Percentiles rank a stretch among this genome's conserved stretches.
phyloP scores from a whole-genome alignment of 2,329 filamentous ascomycete species.

The Fusarium nodosum region DNA sequence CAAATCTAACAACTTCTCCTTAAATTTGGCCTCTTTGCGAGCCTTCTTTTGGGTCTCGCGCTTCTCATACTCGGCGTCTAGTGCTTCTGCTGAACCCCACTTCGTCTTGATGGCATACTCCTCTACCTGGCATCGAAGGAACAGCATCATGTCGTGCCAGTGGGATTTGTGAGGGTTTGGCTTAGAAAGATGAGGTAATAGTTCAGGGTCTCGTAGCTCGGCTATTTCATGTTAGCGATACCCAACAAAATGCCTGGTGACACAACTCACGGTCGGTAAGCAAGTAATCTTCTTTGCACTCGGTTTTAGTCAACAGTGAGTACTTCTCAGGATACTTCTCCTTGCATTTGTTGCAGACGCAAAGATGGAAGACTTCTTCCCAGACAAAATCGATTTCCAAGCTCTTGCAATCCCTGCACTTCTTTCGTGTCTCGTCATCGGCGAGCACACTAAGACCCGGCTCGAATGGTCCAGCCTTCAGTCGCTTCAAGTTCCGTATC shows the following conservation, averaged over 20 bases:
- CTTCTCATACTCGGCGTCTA: conserved; percentile 90
- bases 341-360: conserved; percentile 87
- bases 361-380: conserved; percentile 84
- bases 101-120: conserved; percentile 91
- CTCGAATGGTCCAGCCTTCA: conserved; percentile 87
- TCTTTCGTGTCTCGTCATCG: conserved; percentile 74
- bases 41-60: conserved; percentile 84
- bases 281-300: conserved; percentile 94
- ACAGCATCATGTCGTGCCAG: conserved; percentile 99
- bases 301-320: conserved; percentile 94
- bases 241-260: neutral
- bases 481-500: conserved; percentile 76
- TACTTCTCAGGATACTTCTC: conserved; percentile 93
- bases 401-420: conserved; percentile 84
- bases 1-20: conserved; percentile 85
- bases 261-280: conserved; percentile 82
- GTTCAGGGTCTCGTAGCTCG: conserved; percentile 87
- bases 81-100: conserved; percentile 87
- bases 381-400: conserved; percentile 96
- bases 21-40: conserved; percentile 92
- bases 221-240: conserved; percentile 62
- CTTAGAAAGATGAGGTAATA: conserved; percentile 87
- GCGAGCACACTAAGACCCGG: conserved; percentile 84
- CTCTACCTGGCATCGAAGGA: conserved; percentile 92
- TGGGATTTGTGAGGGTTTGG: conserved; percentile 96